Evolutionary conservation across 805 yeast species (phyloP).

Genomic region (Ogataea polymorpha): DNA sequence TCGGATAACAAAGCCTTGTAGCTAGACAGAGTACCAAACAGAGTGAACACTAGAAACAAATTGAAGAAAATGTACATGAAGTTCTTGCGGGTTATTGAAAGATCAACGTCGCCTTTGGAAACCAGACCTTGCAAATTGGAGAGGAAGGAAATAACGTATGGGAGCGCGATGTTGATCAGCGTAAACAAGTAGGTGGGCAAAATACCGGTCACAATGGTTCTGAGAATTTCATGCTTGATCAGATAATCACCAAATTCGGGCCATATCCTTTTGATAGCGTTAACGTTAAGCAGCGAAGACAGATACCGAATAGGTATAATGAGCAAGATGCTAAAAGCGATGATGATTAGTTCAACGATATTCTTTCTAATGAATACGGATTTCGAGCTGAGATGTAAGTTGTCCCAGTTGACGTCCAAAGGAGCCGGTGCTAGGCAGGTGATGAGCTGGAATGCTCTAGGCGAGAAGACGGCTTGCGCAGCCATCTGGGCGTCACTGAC

Average conservation of each 20-base stretch:
- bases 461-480: constrained; percentile 93
- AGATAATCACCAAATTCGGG: constrained; percentile 56
- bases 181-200: constrained; percentile 61
- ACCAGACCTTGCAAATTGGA: constrained; percentile 50
- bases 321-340: constrained; percentile 48
- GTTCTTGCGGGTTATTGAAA: constrained; percentile 55
- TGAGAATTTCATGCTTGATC: constrained; percentile 46
- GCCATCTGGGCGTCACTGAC: constrained; percentile 97
- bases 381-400: constrained; percentile 41
- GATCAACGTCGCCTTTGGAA: constrained; percentile 57
- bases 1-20: constrained; percentile 55
- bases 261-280: constrained; percentile 55
- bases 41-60: constrained; percentile 57
- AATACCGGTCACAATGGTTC: constrained; percentile 58
- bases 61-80: constrained; percentile 60
- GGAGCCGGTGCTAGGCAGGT: constrained; percentile 94
- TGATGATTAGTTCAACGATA: constrained; percentile 36
- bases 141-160: constrained; percentile 52
- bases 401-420: constrained; percentile 84
- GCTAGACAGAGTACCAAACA: constrained; percentile 60
- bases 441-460: constrained; percentile 78
- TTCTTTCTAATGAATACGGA: constrained; percentile 35
- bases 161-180: constrained; percentile 48
- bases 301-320: constrained; percentile 56
- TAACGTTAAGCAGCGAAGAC: constrained; percentile 53